Base-by-base conservation (phyloP, 2,329 filamentous ascomycete species). In the Pseudogymnoascus destructans region DNA sequence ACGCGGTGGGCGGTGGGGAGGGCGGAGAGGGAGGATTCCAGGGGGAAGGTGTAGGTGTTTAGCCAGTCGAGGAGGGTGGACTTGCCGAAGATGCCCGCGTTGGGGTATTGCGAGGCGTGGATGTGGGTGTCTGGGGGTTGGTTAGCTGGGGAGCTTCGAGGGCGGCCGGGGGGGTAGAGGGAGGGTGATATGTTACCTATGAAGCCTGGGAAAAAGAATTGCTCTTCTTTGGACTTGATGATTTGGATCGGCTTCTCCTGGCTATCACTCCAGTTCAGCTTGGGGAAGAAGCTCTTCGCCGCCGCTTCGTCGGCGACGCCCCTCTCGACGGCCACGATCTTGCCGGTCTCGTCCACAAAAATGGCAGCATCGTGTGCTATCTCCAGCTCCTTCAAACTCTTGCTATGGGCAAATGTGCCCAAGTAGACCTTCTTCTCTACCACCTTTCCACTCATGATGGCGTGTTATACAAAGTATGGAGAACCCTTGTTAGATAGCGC, bases 31-130 rank as follows among this genome's bases (percentile, higher is more conserved):
- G 86, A 90, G 0, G 85, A 77, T 72, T 98, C 93, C 62, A 95
- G 80, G 0, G 93, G 93, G 68, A 97, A 98, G 0, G 93, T 98
- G 74, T 98, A 97, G 13, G 78, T 93, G 66, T 91, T 81, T 4
- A 98, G 77, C 93, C 93, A 98, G 72, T 93, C 86, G 11, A 98
- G 80, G 30, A 98, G 83, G 0, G 92, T 96, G 0, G 88, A 86
- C 64, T 91, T 93, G 67, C 93, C 93, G 69, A 97, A 97, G 63
- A 98, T 85, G 60, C 93, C 93, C 1, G 83, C 82, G 68, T 98
- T 98, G 59, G 92, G 90, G 67, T 95, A 96, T 73, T 98, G 93
- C 0, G 91, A 81, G 7, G 93, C 93, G 70, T 98, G 93, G 59
- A 95, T 87, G 70, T 98, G 93, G 0, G 93, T 95, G 71, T 98